Evolutionary conservation across 768 basidiomycete genomes (phyloP).

Genomic region (Gymnopilus dilepis): DNA sequence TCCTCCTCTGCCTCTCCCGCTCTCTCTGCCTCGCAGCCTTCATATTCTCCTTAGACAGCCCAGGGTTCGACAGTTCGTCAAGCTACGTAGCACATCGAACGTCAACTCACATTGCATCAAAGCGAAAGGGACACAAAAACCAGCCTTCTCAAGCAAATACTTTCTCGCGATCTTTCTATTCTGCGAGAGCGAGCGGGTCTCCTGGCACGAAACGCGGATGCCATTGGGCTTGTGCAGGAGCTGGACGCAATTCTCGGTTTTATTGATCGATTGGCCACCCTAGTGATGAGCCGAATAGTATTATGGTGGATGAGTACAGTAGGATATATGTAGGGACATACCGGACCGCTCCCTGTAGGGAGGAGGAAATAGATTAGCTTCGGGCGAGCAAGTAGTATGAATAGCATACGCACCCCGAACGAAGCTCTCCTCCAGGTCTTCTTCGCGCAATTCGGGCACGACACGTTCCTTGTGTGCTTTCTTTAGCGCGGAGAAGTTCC

Average conservation of each 20-base stretch:
- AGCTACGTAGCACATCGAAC: constrained; percentile 51
- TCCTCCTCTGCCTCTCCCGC: constrained; percentile 73
- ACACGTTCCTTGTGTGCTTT: constrained; percentile 67
- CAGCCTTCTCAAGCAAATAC: constrained; percentile 76
- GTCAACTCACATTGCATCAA: constrained; percentile 22
- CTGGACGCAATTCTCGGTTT: constrained; percentile 91
- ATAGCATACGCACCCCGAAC: constrained; percentile 65
- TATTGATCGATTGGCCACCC: constrained; percentile 98
- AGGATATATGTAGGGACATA: constrained; percentile 37
- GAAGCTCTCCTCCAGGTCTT: constrained; percentile 86
- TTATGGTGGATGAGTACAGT: constrained; percentile 28
- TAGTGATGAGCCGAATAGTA: constrained; percentile 39
- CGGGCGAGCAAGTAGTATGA: neutral
- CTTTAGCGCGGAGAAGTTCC: constrained; percentile 74
- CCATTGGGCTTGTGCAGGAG: constrained; percentile 89
- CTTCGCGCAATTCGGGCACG: constrained; percentile 72
- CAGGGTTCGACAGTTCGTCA: constrained; percentile 75
- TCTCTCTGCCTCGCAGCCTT: constrained; percentile 75
- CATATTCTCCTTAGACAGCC: constrained; percentile 73
- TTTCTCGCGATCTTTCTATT: constrained; percentile 83
- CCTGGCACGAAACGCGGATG: constrained; percentile 85
- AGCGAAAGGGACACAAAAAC: constrained; percentile 40
- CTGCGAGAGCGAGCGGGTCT: constrained; percentile 80
- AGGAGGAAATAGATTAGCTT: neutral
- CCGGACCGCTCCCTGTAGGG: constrained; percentile 78